phyloP scores from a whole-genome alignment of 495 filamentous ascomycete species.

The Pseudomonodictys pantanalensis region DNA sequence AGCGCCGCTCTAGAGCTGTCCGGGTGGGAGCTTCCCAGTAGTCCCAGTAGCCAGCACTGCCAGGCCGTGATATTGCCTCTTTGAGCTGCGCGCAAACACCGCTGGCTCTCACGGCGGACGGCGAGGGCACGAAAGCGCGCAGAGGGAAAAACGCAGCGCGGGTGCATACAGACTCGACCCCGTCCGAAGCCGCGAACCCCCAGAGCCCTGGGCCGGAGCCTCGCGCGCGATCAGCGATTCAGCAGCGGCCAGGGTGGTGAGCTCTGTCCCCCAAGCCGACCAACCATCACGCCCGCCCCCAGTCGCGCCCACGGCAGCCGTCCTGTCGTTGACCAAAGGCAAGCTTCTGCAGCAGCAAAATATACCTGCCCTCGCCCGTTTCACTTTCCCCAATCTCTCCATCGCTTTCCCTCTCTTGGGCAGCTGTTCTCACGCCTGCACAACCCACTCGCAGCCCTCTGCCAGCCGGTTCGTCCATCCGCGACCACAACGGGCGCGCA shows the following conservation, averaged over 20 bases:
- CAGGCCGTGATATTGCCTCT: conserved; percentile 20
- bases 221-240: conserved; percentile 31
- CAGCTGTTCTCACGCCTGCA: conserved; percentile 22
- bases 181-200: too few relatives aligned
- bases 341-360: conserved; percentile 15
- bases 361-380: conserved; percentile 33
- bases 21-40: neutral
- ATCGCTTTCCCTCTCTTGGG: conserved; percentile 36
- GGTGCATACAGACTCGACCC: too few relatives aligned
- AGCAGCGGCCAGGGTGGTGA: conserved; percentile 21
- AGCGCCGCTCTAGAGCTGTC: neutral
- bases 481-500: neutral
- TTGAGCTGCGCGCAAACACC: conserved; percentile 6
- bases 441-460: neutral
- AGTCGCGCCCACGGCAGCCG: conserved; percentile 9
- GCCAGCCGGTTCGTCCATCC: neutral
- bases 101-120: neutral
- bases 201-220: neutral
- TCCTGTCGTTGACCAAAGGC: neutral
- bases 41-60: too few relatives aligned
- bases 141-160: neutral
- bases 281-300: conserved; percentile 16
- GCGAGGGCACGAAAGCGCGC: neutral
- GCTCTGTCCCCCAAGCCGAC: conserved; percentile 14
- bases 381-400: conserved; percentile 32